Conservation (phyloP, 352 stramenopile species). For the Globisporangium iwayamae region DNA sequence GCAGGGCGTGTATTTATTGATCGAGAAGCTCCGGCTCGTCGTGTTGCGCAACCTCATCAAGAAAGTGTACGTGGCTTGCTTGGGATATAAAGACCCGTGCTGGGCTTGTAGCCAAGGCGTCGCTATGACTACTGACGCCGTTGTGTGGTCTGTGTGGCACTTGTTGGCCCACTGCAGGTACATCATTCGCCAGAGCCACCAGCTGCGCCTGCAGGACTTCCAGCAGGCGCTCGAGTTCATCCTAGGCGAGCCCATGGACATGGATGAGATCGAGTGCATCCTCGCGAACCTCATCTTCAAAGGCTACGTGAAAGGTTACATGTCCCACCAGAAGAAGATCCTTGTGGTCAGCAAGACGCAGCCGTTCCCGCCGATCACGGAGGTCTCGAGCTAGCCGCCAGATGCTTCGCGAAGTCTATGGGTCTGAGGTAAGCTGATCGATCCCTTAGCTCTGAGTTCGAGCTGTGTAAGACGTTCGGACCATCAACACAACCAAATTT, state of each 20-base stretch:
- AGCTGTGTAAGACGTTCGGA: neutral
- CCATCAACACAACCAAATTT: neutral
- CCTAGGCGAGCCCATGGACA: slow-evolving; percentile 84
- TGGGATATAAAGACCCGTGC: neutral
- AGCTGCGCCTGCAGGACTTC: slow-evolving; percentile 90
- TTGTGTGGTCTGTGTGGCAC: neutral
- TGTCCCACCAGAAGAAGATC: slow-evolving; percentile 95
- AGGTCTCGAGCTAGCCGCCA: slow-evolving; percentile 58
- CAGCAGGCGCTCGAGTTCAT: slow-evolving; percentile 83
- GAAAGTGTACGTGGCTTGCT: slow-evolving; percentile 83
- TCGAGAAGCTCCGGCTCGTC: slow-evolving; percentile 95
- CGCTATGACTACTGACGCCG: neutral
- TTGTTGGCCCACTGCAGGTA: slow-evolving; percentile 36
- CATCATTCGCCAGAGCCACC: slow-evolving; percentile 79
- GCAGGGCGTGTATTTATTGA: slow-evolving; percentile 93
- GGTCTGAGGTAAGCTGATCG: too few species aligned
- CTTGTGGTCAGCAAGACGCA: slow-evolving; percentile 94
- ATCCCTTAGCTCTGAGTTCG: neutral
- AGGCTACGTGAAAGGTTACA: slow-evolving; percentile 95
- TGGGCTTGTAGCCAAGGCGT: neutral
- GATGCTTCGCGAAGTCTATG: too few species aligned
- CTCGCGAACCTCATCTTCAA: slow-evolving; percentile 97
- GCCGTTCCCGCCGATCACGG: slow-evolving; percentile 88
- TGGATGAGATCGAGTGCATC: slow-evolving; percentile 97
- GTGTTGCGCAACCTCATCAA: slow-evolving; percentile 96